Base-by-base conservation (phyloP, 2,329 filamentous ascomycete species). In the Escovopsis weberi region DNA sequence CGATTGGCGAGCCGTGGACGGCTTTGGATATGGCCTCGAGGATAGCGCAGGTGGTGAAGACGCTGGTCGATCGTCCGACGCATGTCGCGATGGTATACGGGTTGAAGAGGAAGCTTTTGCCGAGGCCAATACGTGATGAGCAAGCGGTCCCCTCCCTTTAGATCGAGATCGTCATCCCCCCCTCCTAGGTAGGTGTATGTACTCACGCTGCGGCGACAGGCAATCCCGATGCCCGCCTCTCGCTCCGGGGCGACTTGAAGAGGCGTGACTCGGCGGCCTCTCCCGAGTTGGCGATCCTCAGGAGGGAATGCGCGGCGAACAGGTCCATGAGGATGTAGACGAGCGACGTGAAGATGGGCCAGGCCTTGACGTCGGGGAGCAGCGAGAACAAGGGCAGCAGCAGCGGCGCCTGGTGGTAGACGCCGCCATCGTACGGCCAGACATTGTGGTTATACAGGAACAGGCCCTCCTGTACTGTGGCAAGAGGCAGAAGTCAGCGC, bases 361-460 rank as follows among this genome's bases (percentile, higher is more conserved):
- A 77, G 41, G 64, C 59, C 47, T 71, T 65, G 39, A 78, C 71
- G 57, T 80, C 75, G 9, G 91, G 89, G 37, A 98, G 74, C 37
- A 95, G 73, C 33, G 86, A 85, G 69, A 96, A 95, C 50, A 96
- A 73, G 38, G 89, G 86, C 45, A 98, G 77, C 35, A 98, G 75
- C 44, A 98, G 71, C 39, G 91, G 91, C 36, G 88, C 86, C 70
- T 94, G 72, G 63, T 78, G 73, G 60, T 74, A 80, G 57, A 80
- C 85, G 54, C 91, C 91, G 50, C 91, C 91, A 60, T 98, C 87
- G 66, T 96, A 98, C 1, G 91, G 91, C 46, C 87, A 95, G 44
- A 96, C 85, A 66, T 94, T 93, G 61, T 93, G 85, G 50, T 85
- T 88, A 62, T 96, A 96, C 19, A 98, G 77, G 56, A 94, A 98